Conservation (phyloP, 768 basidiomycete genomes). For the Serpula lacrymans region DNA sequence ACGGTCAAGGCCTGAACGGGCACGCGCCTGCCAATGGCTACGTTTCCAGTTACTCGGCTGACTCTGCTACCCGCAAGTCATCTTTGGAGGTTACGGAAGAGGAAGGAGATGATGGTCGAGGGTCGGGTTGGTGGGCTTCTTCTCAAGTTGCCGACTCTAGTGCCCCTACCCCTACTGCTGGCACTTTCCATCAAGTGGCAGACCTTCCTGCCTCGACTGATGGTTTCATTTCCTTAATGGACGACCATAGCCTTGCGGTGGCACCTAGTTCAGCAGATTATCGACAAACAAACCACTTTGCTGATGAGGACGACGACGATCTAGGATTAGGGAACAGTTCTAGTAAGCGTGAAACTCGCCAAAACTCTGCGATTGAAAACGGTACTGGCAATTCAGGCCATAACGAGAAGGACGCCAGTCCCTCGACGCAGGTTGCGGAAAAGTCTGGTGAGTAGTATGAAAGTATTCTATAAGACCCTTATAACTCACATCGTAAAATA, state of each 20-base stretch:
- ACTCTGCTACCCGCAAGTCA: slow-evolving; percentile 21
- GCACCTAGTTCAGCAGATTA: slow-evolving; percentile 19
- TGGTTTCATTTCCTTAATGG: slow-evolving; percentile 85
- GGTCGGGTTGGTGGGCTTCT: slow-evolving; percentile 64
- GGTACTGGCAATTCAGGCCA: too few species aligned
- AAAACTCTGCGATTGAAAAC: too few species aligned
- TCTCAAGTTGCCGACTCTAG: slow-evolving; percentile 34
- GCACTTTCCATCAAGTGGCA: slow-evolving; percentile 60
- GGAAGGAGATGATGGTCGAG: slow-evolving; percentile 29
- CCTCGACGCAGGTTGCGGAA: slow-evolving; percentile 17
- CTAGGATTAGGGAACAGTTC: slow-evolving; percentile 85
- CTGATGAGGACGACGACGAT: slow-evolving; percentile 78
- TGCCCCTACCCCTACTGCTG: slow-evolving; percentile 61
- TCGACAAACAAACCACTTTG: slow-evolving; percentile 13
- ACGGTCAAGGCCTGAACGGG: slow-evolving; percentile 20
- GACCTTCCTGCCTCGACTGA: slow-evolving; percentile 41
- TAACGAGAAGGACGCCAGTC: slow-evolving; percentile 10
- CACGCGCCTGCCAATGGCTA: slow-evolving; percentile 37
- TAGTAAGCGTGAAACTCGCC: slow-evolving; percentile 35
- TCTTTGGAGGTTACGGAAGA: slow-evolving; percentile 30
- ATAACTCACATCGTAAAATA: too few species aligned
- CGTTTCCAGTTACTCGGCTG: slow-evolving; percentile 28
- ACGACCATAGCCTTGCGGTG: slow-evolving; percentile 46
- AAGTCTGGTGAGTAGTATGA: slow-evolving; percentile 26
- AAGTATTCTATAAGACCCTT: background rate